These are phyloP conservation scores for Ophiosphaerella herpotricha DNA, from an alignment of 2,329 filamentous ascomycete species.

Conservation along the genomic window DNA sequence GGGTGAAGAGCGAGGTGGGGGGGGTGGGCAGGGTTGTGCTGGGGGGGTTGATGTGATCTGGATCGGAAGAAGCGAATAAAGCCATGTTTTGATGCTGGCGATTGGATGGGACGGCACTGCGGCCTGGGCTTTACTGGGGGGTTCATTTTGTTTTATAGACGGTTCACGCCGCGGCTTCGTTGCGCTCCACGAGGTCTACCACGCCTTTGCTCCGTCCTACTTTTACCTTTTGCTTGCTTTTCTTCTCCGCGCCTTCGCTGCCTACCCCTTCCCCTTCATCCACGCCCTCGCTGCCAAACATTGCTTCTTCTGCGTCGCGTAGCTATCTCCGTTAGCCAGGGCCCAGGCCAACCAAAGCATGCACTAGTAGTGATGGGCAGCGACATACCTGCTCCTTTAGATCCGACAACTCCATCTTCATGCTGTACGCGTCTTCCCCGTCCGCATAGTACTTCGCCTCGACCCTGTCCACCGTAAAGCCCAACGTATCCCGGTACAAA, in stretches of 20 bases:
- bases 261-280: slow-evolving; percentile 45
- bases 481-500: slow-evolving; percentile 75
- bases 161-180: slow-evolving; percentile 50
- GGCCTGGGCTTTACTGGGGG: too few species aligned
- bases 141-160: neutral
- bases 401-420: slow-evolving; percentile 79
- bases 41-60: slow-evolving; percentile 72
- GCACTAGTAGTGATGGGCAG: too few species aligned
- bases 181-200: slow-evolving; percentile 75
- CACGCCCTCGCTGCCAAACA: slow-evolving; percentile 44
- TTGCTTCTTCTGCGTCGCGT: slow-evolving; percentile 44
- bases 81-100: too few species aligned
- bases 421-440: slow-evolving; percentile 92
- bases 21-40: slow-evolving; percentile 88
- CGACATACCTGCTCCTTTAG: slow-evolving; percentile 53
- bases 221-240: slow-evolving; percentile 62
- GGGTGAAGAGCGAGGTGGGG: slow-evolving; percentile 79
- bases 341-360: too few species aligned
- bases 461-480: slow-evolving; percentile 50
- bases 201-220: slow-evolving; percentile 82
- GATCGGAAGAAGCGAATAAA: too few species aligned
- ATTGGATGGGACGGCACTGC: too few species aligned
- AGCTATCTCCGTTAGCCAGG: slow-evolving; percentile 42
- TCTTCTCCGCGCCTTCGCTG: slow-evolving; percentile 37
- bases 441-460: slow-evolving; percentile 95